Evolutionary conservation across 768 basidiomycete species (phyloP).

Genomic region (Naganishia randhawae): DNA sequence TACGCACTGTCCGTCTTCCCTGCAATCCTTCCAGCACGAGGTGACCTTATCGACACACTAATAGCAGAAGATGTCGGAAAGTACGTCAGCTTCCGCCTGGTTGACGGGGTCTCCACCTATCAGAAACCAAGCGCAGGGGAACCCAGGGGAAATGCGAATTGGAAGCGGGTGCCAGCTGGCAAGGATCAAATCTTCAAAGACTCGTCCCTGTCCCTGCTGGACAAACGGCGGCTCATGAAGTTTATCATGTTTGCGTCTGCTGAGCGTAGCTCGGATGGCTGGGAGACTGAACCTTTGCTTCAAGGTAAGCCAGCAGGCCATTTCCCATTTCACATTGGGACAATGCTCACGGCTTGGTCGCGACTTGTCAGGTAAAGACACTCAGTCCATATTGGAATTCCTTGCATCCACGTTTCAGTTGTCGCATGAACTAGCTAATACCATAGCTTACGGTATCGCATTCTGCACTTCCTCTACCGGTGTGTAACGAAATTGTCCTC

Average conservation of each 20-base stretch:
- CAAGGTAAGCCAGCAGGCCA: conserved; percentile 6
- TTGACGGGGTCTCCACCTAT: conserved; percentile 64
- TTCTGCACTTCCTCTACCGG: conserved; percentile 63
- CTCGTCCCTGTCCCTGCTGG: conserved; percentile 67
- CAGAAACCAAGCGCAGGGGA: conserved; percentile 33
- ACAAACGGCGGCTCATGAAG: conserved; percentile 88
- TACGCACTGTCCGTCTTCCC: conserved; percentile 86
- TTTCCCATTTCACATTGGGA: conserved; percentile 31
- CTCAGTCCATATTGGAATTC: conserved; percentile 6
- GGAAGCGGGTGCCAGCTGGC: conserved; percentile 72
- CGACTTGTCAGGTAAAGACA: neutral
- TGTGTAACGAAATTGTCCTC: conserved; percentile 43
- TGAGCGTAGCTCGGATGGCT: conserved; percentile 13
- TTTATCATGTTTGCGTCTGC: conserved; percentile 59
- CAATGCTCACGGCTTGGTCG: neutral
- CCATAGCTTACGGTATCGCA: conserved; percentile 74
- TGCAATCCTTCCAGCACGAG: conserved; percentile 71
- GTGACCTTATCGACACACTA: conserved; percentile 72
- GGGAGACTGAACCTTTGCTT: conserved; percentile 13
- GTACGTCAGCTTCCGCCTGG: conserved; percentile 83
- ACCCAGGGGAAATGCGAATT: conserved; percentile 4
- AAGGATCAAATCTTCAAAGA: conserved; percentile 93
- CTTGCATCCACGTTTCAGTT: conserved; percentile 57
- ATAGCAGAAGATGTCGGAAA: conserved; percentile 77
- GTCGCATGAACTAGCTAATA: conserved; percentile 58